Evolutionary conservation across 352 stramenopile genomes (phyloP).

Genomic region (Phytophthora fragariaefolia): DNA sequence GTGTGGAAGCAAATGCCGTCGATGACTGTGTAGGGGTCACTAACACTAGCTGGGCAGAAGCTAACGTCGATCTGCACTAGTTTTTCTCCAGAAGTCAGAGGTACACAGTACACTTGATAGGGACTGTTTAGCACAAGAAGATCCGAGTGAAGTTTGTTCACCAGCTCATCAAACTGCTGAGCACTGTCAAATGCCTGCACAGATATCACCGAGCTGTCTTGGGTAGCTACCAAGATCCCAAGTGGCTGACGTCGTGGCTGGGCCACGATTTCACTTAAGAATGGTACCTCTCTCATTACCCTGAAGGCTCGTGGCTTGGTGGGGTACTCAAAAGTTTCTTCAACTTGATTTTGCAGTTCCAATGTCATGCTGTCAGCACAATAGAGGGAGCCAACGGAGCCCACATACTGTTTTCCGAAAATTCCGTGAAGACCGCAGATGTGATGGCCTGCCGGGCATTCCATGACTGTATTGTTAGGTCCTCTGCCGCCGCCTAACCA

Average conservation of each 20-base stretch:
- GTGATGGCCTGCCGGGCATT: slow-evolving; percentile 33
- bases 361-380: slow-evolving; percentile 15
- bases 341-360: background rate
- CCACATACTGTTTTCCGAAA: slow-evolving; percentile 43
- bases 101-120: slow-evolving; percentile 50
- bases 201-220: slow-evolving; percentile 25
- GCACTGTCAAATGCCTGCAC: slow-evolving; percentile 46
- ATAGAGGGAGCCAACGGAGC: slow-evolving; percentile 44
- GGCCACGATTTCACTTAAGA: slow-evolving; percentile 12
- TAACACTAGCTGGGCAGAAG: slow-evolving; percentile 17
- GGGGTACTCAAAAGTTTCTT: background rate
- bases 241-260: slow-evolving; percentile 8
- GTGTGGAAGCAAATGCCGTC: slow-evolving; percentile 75
- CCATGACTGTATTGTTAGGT: slow-evolving; percentile 27
- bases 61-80: slow-evolving; percentile 62
- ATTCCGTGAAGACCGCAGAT: slow-evolving; percentile 53
- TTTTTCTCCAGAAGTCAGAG: slow-evolving; percentile 38
- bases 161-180: slow-evolving; percentile 36
- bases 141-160: slow-evolving; percentile 37
- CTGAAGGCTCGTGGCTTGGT: slow-evolving; percentile 12
- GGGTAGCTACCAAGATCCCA: slow-evolving; percentile 37
- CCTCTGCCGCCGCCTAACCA: slow-evolving; percentile 59
- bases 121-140: slow-evolving; percentile 11
- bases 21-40: slow-evolving; percentile 27
- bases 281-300: slow-evolving; percentile 26